Base-by-base conservation (phyloP, 176 grass and related monocot genomes). In the Carex pumila region DNA sequence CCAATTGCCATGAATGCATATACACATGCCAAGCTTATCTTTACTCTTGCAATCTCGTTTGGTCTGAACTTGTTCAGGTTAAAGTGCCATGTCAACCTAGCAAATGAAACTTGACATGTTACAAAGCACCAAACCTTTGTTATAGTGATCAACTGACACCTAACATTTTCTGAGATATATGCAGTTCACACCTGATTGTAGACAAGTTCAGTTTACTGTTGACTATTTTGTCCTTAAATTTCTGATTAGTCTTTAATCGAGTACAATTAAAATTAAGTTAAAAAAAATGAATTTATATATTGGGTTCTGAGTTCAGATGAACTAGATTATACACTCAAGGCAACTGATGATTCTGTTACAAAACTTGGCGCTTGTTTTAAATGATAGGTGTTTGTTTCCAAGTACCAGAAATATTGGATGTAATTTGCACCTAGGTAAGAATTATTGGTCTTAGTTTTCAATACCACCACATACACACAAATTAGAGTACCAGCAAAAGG, bases 1-100 rank as follows among this genome's bases (percentile, higher is more conserved):
- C 92, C 92, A 70, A 98, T 95, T 60, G 95, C 91, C 84, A 98
- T 93, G 89, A 98, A 95, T 83, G 91, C 89, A 90, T 90, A 93
- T 18, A 98, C 95, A 36, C 84, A 90, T 11, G 91, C 88, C 87
- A 98, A 95, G 85, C 95, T 98, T 91, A 95, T 93, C 69, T 98
- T 98, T 54, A 93, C 95, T 82, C 92, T 95, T 89, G 79, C 56
- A 89, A 98, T 50, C 86, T 98, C 95, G 89, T 88, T 85, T 81
- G 89, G 83, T 88, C 91, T 89, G 88, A 92, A 98, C 75, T 92
- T 98, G 72, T 93, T 93, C 15, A 98, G 71, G 90, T 98, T 65
- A 41, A 98, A 98, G 83, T 98, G 95, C 91, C 89, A 93, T 74
- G 60, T 78, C 80, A 98, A 93, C 95, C 95, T 98, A 64, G 85